A percentile compares a stretch with the other conserved stretches of the same genome.
phyloP scores from a whole-genome alignment of 176 grass and related monocot species.

The Cymbopogon citratus region DNA sequence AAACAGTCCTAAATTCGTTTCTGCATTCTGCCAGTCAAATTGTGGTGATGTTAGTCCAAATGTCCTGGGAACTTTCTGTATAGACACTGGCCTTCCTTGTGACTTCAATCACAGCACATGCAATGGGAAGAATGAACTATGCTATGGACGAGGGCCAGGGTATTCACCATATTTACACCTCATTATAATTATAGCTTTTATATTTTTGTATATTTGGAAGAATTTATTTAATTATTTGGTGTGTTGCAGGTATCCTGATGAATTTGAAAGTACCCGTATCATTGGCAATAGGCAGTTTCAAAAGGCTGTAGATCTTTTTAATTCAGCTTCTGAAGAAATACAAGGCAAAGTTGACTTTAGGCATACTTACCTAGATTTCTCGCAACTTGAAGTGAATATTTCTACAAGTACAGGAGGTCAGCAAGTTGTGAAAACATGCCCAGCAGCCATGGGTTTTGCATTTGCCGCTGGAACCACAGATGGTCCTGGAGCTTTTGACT shows the following conservation, averaged over 20 bases:
- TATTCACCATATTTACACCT: slow-evolving; percentile 31
- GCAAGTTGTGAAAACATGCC: slow-evolving; percentile 76
- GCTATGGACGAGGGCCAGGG: slow-evolving; percentile 92
- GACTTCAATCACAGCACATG: slow-evolving; percentile 98
- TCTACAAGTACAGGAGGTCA: slow-evolving; percentile 39
- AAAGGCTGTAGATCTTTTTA: slow-evolving; percentile 82
- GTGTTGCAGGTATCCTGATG: slow-evolving; percentile 78
- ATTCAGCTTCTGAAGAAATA: slow-evolving; percentile 75
- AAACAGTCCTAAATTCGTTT: slow-evolving; percentile 72
- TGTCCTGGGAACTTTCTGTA: slow-evolving; percentile 90
- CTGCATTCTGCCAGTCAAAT: slow-evolving; percentile 97
- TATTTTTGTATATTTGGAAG: background rate
- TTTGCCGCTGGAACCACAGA: slow-evolving; percentile 99
- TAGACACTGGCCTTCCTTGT: slow-evolving; percentile 84
- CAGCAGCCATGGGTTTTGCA: slow-evolving; percentile 90
- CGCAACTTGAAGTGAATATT: slow-evolving; percentile 64
- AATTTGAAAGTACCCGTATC: slow-evolving; percentile 92
- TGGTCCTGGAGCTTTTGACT: slow-evolving; percentile 97
- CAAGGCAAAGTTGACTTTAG: slow-evolving; percentile 70
- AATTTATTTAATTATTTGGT: slow-evolving; percentile 14
- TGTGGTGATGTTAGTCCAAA: slow-evolving; percentile 99
- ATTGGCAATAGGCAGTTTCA: slow-evolving; percentile 83
- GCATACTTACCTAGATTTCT: slow-evolving; percentile 89
- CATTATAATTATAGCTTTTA: background rate
- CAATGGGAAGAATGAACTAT: slow-evolving; percentile 96